Percentiles rank a stretch among this genome's conserved stretches.
These are phyloP conservation scores for Pezizomycotina sp. DNA, from an alignment of 2,329 filamentous ascomycete genomes.

Conservation along the genomic window DNA sequence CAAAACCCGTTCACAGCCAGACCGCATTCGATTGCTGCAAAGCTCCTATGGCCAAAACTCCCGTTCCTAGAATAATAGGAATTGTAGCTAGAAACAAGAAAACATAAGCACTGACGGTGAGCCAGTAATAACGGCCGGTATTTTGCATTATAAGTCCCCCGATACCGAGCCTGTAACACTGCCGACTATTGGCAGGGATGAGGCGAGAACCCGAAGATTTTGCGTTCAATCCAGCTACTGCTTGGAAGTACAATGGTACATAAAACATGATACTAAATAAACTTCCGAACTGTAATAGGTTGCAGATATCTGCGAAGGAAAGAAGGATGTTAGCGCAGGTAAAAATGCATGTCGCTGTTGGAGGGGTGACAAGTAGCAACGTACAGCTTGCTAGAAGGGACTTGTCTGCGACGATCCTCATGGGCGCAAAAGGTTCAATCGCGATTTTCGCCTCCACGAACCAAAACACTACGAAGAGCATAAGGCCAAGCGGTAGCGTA, in stretches of 20 bases:
- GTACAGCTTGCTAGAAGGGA: constrained; percentile 50
- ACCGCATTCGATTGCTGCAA: constrained; percentile 36
- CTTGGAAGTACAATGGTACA: constrained; percentile 64
- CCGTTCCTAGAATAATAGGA: constrained; percentile 42
- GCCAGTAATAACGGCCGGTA: constrained; percentile 54
- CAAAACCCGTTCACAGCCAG: constrained; percentile 39
- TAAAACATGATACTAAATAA: constrained; percentile 50
- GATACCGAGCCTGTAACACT: no score
- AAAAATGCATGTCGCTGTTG: no score
- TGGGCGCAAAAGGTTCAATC: constrained; percentile 55
- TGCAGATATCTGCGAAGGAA: no score
- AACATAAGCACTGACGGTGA: constrained; percentile 44
- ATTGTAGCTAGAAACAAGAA: constrained; percentile 39
- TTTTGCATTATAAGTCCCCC: constrained; percentile 51
- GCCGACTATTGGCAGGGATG: constrained; percentile 48
- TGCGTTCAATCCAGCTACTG: constrained; percentile 47
- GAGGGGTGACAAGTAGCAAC: no score
- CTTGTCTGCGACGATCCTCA: constrained; percentile 52
- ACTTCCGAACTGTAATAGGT: constrained; percentile 53
- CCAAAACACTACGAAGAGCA: constrained; percentile 50
- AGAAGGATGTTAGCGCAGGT: no score
- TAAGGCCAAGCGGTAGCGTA: constrained; percentile 39
- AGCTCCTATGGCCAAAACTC: constrained; percentile 30
- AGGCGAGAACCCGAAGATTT: constrained; percentile 48
- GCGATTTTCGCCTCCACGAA: constrained; percentile 52